A percentile compares a stretch with the other conserved stretches of the same genome.
These are phyloP conservation scores for Camellia japonica DNA, from an alignment of 148 eudicot genomes.

Conservation along the genomic window DNA sequence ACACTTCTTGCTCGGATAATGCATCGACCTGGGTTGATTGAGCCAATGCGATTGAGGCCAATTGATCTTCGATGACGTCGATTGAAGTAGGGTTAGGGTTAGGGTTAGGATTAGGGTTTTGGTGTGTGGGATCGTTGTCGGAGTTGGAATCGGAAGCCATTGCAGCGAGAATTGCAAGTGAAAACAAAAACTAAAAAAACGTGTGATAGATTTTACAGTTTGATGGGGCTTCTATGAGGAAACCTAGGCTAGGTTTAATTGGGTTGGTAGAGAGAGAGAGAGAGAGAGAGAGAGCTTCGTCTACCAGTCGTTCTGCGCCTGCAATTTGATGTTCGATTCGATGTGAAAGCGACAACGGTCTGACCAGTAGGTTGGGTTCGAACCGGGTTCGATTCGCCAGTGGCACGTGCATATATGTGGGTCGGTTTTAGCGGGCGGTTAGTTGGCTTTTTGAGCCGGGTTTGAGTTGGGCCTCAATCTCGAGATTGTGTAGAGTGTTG, in stretches of 20 bases:
- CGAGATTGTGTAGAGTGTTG: no score
- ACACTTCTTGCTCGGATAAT: neutral
- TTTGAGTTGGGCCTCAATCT: no score
- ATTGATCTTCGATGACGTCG: conserved; percentile 52
- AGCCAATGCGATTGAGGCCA: conserved; percentile 41
- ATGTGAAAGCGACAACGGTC: conserved; percentile 2
- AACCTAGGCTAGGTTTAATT: neutral
- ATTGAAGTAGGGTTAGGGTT: conserved; percentile 46
- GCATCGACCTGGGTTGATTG: neutral
- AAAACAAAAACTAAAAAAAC: neutral
- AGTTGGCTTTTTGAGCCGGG: no score
- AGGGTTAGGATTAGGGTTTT: conserved; percentile 54
- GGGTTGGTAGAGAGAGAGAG: conserved; percentile 14
- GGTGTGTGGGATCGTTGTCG: conserved; percentile 28
- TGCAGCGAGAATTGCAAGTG: conserved; percentile 10
- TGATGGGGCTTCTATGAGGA: neutral
- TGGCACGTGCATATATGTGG: neutral
- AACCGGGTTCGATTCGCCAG: neutral
- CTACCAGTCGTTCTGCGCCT: conserved; percentile 27
- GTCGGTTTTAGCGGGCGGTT: neutral
- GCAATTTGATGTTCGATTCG: neutral
- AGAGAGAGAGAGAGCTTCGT: neutral
- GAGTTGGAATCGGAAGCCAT: conserved; percentile 53
- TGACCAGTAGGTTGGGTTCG: conserved; percentile 24
- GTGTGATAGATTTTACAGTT: conserved; percentile 2